Evolutionary conservation across 148 eudicot species (phyloP).

Genomic region (Rhododendron ovatum): DNA sequence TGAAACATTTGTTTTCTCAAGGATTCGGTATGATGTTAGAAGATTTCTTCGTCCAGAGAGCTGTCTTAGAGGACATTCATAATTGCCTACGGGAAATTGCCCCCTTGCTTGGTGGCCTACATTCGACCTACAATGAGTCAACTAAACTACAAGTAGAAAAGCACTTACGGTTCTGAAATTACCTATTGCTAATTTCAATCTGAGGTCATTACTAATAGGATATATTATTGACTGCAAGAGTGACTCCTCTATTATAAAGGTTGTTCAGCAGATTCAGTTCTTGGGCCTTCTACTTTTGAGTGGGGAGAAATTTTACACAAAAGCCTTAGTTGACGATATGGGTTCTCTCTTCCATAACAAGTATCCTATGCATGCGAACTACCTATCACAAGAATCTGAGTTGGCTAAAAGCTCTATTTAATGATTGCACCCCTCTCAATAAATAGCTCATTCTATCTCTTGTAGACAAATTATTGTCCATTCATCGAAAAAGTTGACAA

Average conservation of each 20-base stretch:
- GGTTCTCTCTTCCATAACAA: constrained; percentile 46
- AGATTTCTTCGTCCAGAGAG: constrained; percentile 44
- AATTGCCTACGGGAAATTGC: too few species aligned
- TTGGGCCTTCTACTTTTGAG: constrained; percentile 68
- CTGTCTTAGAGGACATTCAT: neutral
- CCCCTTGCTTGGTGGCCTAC: constrained; percentile 3
- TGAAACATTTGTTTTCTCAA: constrained; percentile 70
- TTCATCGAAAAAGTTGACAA: constrained; percentile 76
- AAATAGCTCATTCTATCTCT: constrained; percentile 78
- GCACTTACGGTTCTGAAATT: constrained; percentile 39
- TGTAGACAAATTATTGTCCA: constrained; percentile 81
- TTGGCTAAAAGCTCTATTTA: constrained; percentile 61
- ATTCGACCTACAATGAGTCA: constrained; percentile 51
- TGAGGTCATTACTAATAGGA: constrained; percentile 58
- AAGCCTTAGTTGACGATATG: constrained; percentile 52
- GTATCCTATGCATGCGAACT: constrained; percentile 45
- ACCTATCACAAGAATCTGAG: constrained; percentile 63
- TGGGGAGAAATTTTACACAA: constrained; percentile 21
- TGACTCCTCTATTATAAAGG: constrained; percentile 67
- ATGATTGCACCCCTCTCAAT: constrained; percentile 75
- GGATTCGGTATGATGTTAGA: constrained; percentile 68
- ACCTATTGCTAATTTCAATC: constrained; percentile 50
- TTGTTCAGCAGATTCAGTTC: constrained; percentile 79
- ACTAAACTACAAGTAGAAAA: constrained; percentile 59
- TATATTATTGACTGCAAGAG: constrained; percentile 66